Evolutionary conservation across 106 monocot species (phyloP).

Genomic region (Acanthochlamys bracteata): DNA sequence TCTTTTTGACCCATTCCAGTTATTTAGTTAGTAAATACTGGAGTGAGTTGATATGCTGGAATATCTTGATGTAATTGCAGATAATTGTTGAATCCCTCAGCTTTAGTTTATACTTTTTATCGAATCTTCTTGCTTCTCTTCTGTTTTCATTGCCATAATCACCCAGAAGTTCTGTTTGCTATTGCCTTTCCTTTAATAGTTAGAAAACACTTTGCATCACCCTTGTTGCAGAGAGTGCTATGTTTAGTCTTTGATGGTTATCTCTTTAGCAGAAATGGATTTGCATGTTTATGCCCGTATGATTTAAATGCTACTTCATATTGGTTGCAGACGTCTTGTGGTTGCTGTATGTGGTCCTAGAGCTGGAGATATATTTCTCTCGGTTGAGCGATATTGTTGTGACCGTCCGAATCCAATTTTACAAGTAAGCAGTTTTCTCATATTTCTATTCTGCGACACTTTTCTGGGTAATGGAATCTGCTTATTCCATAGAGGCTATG

Average conservation of each 20-base stretch:
- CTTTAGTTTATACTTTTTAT: too few species aligned
- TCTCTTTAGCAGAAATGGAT: too few species aligned
- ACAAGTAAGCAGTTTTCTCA: slow-evolving; percentile 59
- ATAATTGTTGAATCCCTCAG: background rate
- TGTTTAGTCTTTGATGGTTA: too few species aligned
- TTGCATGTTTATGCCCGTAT: too few species aligned
- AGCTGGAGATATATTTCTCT: slow-evolving; percentile 47
- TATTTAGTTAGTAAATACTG: background rate
- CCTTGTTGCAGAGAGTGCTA: too few species aligned
- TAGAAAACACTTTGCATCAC: too few species aligned
- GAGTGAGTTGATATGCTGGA: background rate
- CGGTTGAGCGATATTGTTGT: slow-evolving; percentile 78
- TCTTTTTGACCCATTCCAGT: background rate
- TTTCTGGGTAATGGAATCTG: too few species aligned
- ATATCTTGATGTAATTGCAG: background rate
- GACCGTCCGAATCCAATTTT: slow-evolving; percentile 88
- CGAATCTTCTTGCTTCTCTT: background rate
- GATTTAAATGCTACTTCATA: slow-evolving; percentile 3
- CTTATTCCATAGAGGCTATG: background rate
- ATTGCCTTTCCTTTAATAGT: too few species aligned
- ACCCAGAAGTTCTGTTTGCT: too few species aligned
- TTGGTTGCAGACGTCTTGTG: slow-evolving; percentile 59
- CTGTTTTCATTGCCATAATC: too few species aligned
- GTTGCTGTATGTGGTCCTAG: slow-evolving; percentile 47
- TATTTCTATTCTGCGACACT: too few species aligned